A percentile compares a stretch with the other conserved stretches of the same genome.
Evolutionary conservation across 139 green algal genomes (phyloP).

Genomic region (Chlorella ohadii): DNA sequence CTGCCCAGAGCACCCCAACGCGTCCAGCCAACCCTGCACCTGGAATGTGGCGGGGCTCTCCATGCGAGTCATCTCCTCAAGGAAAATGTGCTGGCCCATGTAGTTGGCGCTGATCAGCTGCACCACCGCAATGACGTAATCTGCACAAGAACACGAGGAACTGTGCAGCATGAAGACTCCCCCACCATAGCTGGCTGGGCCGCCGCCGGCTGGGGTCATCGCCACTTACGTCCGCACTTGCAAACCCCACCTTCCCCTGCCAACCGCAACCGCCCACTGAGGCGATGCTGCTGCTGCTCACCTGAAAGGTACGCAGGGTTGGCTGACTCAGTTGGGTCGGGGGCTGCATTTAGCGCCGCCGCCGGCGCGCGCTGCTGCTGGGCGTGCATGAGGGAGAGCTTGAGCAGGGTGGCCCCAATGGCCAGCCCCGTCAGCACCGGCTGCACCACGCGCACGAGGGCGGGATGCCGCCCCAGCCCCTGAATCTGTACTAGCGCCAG

Average conservation of each 20-base stretch:
- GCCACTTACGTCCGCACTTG: no score
- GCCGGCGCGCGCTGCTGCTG: not conserved
- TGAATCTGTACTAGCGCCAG: conserved; percentile 19
- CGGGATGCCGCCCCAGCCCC: conserved; percentile 12
- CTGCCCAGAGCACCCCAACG: no score
- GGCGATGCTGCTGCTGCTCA: no score
- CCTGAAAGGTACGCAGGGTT: not conserved
- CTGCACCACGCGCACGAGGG: not conserved
- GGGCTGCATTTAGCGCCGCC: no score
- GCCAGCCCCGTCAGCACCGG: conserved; percentile 9
- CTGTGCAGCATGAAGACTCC: no score
- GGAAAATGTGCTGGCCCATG: conserved; percentile 19
- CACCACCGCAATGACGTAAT: conserved; percentile 14
- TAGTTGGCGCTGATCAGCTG: conserved; percentile 28
- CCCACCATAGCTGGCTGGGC: no score
- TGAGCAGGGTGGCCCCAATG: not conserved
- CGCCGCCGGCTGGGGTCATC: no score
- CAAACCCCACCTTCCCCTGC: no score
- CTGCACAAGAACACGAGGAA: not conserved
- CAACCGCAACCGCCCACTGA: no score
- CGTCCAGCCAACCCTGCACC: not conserved
- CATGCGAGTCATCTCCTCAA: conserved; percentile 32
- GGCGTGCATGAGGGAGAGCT: conserved; percentile 19
- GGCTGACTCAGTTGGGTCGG: not conserved
- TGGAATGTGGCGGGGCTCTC: conserved; percentile 10